These are phyloP conservation scores for Rhizophagus sp. DNA, from an alignment of 192 early-diverging fungal genomes.

Conservation along the genomic window DNA sequence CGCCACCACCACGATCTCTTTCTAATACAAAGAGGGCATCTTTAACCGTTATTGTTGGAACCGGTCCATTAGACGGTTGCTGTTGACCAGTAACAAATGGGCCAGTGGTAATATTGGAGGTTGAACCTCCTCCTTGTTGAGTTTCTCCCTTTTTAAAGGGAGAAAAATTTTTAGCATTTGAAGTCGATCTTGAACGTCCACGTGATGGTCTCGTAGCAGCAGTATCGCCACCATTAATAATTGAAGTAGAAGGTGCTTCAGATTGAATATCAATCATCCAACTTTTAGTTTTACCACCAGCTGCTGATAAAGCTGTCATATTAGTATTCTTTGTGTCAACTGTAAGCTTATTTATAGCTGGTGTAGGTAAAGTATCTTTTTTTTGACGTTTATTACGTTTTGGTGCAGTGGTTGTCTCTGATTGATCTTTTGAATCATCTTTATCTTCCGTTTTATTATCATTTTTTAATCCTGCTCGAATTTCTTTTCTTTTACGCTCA, in stretches of 20 bases:
- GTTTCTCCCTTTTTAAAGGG: conserved; percentile 3
- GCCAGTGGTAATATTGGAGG: conserved; percentile 15
- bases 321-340: conserved; percentile 60
- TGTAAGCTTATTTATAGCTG: conserved; percentile 43
- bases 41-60: conserved; percentile 59
- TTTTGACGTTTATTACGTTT: conserved; percentile 49
- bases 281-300: conserved; percentile 54
- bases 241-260: conserved; percentile 8
- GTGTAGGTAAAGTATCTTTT: conserved; percentile 43
- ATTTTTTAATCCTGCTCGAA: conserved; percentile 47
- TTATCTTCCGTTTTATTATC: conserved; percentile 32
- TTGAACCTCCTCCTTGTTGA: conserved; percentile 6
- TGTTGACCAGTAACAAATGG: conserved; percentile 33
- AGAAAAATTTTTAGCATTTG: neutral
- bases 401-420: conserved; percentile 31
- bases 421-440: conserved; percentile 30
- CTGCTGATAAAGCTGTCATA: conserved; percentile 57
- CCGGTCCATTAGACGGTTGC: conserved; percentile 23
- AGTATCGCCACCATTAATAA: neutral
- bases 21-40: conserved; percentile 78
- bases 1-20: conserved; percentile 58
- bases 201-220: neutral
- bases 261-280: conserved; percentile 51
- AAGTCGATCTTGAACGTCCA: neutral
- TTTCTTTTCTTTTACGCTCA: conserved; percentile 59